A percentile compares a stretch with the other conserved stretches of the same genome.
phyloP scores from a whole-genome alignment of 2,329 filamentous ascomycete genomes.

The Apiospora aurea region DNA sequence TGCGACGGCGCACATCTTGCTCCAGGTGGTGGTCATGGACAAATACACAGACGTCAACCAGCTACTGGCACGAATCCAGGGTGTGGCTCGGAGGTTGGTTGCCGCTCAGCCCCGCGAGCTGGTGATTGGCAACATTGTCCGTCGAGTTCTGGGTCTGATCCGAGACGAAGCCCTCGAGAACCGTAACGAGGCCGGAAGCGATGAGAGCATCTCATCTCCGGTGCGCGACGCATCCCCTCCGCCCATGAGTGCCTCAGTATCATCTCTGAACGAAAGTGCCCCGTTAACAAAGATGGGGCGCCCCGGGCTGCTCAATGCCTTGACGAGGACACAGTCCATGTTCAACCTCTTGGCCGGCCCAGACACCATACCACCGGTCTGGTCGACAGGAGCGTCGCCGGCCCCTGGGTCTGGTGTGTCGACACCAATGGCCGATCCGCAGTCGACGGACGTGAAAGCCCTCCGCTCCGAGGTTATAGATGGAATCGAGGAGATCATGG shows the following conservation, averaged over 20 bases:
- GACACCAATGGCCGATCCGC: conserved; percentile 51
- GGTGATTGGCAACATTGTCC: conserved; percentile 92
- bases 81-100: conserved; percentile 78
- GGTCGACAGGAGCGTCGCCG: conserved; percentile 57
- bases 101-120: conserved; percentile 89
- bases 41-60: conserved; percentile 79
- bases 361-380: conserved; percentile 56
- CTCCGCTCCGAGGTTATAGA: conserved; percentile 90
- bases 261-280: not conserved
- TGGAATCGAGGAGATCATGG: conserved; percentile 93
- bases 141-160: conserved; percentile 87
- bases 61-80: conserved; percentile 81
- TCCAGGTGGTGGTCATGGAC: conserved; percentile 83
- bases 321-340: conserved; percentile 76
- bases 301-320: conserved; percentile 68
- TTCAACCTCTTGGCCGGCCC: conserved; percentile 85
- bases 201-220: conserved; percentile 48
- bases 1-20: conserved; percentile 87
- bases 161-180: conserved; percentile 89
- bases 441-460: conserved; percentile 64
- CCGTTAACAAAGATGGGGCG: conserved; percentile 45
- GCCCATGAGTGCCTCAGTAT: conserved; percentile 20
- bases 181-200: conserved; percentile 68
- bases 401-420: conserved; percentile 53
- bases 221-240: conserved; percentile 28